Evolutionary conservation across 331 rosid genomes (phyloP), one percentile per base, ranked within the genome.

Genomic region (Telfairia occidentalis): DNA sequence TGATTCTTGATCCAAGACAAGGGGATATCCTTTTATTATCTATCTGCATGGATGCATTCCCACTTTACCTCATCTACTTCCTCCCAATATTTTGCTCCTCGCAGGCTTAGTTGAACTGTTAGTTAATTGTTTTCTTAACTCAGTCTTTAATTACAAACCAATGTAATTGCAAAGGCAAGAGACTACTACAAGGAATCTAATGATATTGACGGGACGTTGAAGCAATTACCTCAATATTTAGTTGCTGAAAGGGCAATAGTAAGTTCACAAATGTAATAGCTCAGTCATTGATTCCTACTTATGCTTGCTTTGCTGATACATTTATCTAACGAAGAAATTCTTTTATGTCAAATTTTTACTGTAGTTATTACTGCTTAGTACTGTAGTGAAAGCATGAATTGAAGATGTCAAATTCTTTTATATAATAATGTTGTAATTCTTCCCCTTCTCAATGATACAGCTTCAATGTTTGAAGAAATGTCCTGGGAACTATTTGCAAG

Each of bases 1-100:
- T 92, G 92, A 90, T 95, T 84, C 99, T 95, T 84, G 92, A 92
- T 87, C 99, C 99, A 80, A 90, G 97, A 84, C 96, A 88, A 58
- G 97, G 97, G 72, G 97, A 95, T 95, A 95, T 95, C 99, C 99
- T 95, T 87, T 85, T 83, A 57, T 50, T 69, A 61, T 79, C 74
- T 74, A 60, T 76, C 8, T 57, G 29, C 29, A 61, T 74, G 38
- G 54, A 26, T 43, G 15, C 19, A 57, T 42, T 75, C 45, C 7
- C 53, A 24, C 35, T 52, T 49, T 52, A 29, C 63, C 63, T 21
- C 52, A 71, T 76, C 77, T 76, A 66, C 21, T 49, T 77, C 60
- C 28, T 40, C 46, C 32, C 78, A 37, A 49, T 74, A 83, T 75
- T 42, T 81, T 78, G 57, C 54, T 40, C 38, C 42, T 60, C 1